Evolutionary conservation across 345 rosid genomes (phyloP), one percentile per base, ranked within the genome.

Genomic region (Salix dunnii): DNA sequence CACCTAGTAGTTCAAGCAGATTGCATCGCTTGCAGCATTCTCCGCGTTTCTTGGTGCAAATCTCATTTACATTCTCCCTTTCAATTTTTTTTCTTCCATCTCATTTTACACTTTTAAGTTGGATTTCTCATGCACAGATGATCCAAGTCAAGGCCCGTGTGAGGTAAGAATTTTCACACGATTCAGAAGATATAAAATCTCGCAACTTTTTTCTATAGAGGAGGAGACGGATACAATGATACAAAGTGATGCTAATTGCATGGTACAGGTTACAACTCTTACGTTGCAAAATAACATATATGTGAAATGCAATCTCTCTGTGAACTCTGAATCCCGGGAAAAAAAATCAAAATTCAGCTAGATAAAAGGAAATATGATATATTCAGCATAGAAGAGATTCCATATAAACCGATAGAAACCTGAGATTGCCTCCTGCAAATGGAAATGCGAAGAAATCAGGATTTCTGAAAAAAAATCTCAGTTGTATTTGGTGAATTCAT

Each of bases 301-400:
- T 58, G 63, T 11, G 42, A 27, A 36, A 70, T 25, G 51, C 55
- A 33, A 31, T 25, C 42, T 64, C 70, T 74, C 70, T 28, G 6
- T 36, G 16, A 38, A 4, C 75, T 51, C 36, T 21, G 61, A 14
- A 18, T 0, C 11, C 23, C 9, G 5, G n/a, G 53, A 0, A 10
- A 11, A 21, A 63, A 14, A 30, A 3, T 27, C 36, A 66, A 14
- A n/a, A 33, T n/a, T 16, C 48, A n/a, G 55, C 76, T 86, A 95
- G 65, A 95, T 82, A 78, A 95, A 90, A 7, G 97, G 97, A 81
- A 93, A 93, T 62, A 93, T 80, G 40, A 89, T 76, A 84, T 95
- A 95, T 90, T 95, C 97, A 9, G 93, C 85, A 55, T 93, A 93
- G 73, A 95, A 95, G 64, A 93, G 97, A 84, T 93, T 91, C 99